Percentiles rank a stretch among this genome's conserved stretches.
phyloP scores from a whole-genome alignment of 495 filamentous ascomycete genomes.

The Hypoxylon trugodes region DNA sequence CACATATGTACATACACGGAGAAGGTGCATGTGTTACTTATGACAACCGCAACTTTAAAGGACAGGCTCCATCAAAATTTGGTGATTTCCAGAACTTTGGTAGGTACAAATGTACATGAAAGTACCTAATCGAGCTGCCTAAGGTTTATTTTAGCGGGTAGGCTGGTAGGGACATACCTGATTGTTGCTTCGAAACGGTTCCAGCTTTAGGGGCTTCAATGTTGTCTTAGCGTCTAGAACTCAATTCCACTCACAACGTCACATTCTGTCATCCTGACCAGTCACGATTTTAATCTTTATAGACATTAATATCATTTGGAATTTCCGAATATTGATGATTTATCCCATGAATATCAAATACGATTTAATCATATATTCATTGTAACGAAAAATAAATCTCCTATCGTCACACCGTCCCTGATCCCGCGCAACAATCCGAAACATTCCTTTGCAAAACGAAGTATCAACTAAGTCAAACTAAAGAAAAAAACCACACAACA shows the following conservation, averaged over 20 bases:
- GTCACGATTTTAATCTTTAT: slow-evolving; percentile 1
- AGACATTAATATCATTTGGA: background rate
- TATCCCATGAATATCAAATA: too few relatives aligned
- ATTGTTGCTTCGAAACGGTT: slow-evolving; percentile 5
- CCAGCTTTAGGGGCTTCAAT: background rate
- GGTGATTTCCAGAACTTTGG: background rate
- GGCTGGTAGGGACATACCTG: background rate
- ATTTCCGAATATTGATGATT: background rate
- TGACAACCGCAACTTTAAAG: slow-evolving; percentile 24
- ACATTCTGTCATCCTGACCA: slow-evolving; percentile 28
- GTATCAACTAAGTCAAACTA: background rate
- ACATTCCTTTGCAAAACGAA: slow-evolving; percentile 11
- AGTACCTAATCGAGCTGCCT: background rate
- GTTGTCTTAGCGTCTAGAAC: background rate
- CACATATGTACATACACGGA: too few relatives aligned
- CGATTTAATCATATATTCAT: background rate
- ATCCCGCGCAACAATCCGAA: too few relatives aligned
- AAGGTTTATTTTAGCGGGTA: background rate
- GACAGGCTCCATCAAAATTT: background rate
- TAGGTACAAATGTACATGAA: background rate
- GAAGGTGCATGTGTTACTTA: slow-evolving; percentile 19
- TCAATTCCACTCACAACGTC: slow-evolving; percentile 20
- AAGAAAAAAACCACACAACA: background rate
- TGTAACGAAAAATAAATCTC: background rate
- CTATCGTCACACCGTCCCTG: background rate